These are phyloP conservation scores for Cordia subcordata DNA, from an alignment of 257 asterid species.

Conservation along the genomic window DNA sequence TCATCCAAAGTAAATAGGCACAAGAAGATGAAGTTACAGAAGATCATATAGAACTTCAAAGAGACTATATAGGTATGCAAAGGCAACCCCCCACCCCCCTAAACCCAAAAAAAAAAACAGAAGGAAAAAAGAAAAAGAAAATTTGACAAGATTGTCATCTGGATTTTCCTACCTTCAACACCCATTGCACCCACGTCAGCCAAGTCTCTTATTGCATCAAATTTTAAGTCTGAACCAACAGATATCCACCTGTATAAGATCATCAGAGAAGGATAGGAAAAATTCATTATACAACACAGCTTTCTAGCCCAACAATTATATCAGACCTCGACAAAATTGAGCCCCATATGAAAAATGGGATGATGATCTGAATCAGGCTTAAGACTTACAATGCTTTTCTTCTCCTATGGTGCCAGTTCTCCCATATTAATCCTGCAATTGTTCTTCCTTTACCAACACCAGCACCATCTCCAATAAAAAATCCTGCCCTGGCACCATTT, in stretches of 20 bases:
- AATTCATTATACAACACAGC: conserved; percentile 6
- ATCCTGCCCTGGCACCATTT: conserved; percentile 85
- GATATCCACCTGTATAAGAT: conserved; percentile 85
- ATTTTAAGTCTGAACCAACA: conserved; percentile 95
- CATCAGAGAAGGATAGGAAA: conserved; percentile 19
- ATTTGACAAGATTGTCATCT: neutral
- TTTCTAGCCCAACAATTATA: conserved; percentile 5
- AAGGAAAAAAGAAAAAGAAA: neutral
- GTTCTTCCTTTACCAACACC: conserved; percentile 99
- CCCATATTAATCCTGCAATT: conserved; percentile 96
- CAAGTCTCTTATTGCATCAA: conserved; percentile 92
- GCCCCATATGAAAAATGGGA: neutral
- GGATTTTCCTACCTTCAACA: conserved; percentile 58
- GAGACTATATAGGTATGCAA: too few species aligned
- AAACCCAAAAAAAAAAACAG: too few species aligned
- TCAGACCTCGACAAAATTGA: neutral
- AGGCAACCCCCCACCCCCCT: too few species aligned
- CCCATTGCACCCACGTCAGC: conserved; percentile 86
- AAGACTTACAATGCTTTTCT: conserved; percentile 79
- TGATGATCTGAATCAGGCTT: neutral
- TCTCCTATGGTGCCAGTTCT: conserved; percentile 90
- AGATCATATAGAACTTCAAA: too few species aligned
- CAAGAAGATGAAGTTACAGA: too few species aligned
- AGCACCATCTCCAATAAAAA: conserved; percentile 99
- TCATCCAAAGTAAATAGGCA: too few species aligned